Evolutionary conservation across 1,284 basidiomycete genomes (phyloP), one percentile per base, ranked within the genome.

Genomic region (Trichosporon sp.): DNA sequence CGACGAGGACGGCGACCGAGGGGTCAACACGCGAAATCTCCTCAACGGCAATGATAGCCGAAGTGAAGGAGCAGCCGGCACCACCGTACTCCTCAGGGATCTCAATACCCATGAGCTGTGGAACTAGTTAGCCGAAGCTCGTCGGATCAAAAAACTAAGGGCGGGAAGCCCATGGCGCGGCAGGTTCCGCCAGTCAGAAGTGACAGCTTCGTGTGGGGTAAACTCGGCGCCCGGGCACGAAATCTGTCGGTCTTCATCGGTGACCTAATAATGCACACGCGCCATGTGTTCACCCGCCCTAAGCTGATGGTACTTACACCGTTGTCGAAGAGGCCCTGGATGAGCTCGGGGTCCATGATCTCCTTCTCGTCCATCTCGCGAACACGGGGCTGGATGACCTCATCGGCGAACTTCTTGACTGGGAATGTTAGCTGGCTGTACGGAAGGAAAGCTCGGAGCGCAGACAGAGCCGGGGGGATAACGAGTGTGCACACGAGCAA

Each of bases 341-440:
- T 94, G 78, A 99, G 85, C 1, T 63, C 70, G 35, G 46, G 40
- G 82, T 98, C 94, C 97, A 99, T 99, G 78, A 86, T 87, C 85
- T 99, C 97, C 68, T 91, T 91, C 87, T 99, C 96, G 83, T 99
- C 96, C 97, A 99, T 99, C 80, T 95, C 93, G 54, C 91, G 89
- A 69, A 98, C 96, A 81, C 90, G 93, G 63, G 97, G 96, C 10
- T 85, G 92, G 26, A 99, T 89, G 40, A 96, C 90, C 70, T 98
- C 94, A 72, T 89, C 86, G 0, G 96, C 93, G 77, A 98, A 98
- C 54, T 92, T 90, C 79, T 88, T 88, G 31, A 97, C 95, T 94
- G 74, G 21, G 21, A 21, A n/a, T 4, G 64, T 65, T n/a, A 65
- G 64, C 38, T 31, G 3, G 16, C 7, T 12, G 31, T 16, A 12